Evolutionary conservation across 176 grass and related monocot genomes (phyloP).

Genomic region (Avena eriantha): DNA sequence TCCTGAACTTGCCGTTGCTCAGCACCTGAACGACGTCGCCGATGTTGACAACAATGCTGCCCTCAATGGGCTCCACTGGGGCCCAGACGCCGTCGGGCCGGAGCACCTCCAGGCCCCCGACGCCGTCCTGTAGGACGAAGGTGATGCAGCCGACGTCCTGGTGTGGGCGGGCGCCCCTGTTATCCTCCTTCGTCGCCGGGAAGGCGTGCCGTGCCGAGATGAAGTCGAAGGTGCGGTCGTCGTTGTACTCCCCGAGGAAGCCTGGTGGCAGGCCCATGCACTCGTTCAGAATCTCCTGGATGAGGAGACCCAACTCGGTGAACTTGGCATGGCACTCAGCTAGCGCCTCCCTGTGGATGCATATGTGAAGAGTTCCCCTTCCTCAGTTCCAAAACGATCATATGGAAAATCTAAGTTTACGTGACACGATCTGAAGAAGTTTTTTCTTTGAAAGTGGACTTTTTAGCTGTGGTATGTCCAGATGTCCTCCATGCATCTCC

Average conservation of each 20-base stretch:
- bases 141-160: slow-evolving; percentile 48
- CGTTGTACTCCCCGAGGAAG: slow-evolving; percentile 55
- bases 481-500: too few species aligned
- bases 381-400: too few species aligned
- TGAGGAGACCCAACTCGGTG: slow-evolving; percentile 38
- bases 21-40: slow-evolving; percentile 50
- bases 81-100: slow-evolving; percentile 34
- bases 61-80: slow-evolving; percentile 30
- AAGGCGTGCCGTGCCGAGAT: slow-evolving; percentile 46
- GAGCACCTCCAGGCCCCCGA: slow-evolving; percentile 51
- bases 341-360: too few species aligned
- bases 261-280: slow-evolving; percentile 61
- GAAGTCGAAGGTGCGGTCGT: slow-evolving; percentile 51
- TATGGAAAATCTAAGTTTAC: too few species aligned
- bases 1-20: slow-evolving; percentile 40
- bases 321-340: slow-evolving; percentile 53
- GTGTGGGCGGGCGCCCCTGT: slow-evolving; percentile 26
- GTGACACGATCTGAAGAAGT: too few species aligned
- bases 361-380: too few species aligned
- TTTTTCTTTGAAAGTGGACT: too few species aligned
- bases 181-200: slow-evolving; percentile 43
- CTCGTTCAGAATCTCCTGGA: slow-evolving; percentile 63
- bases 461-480: too few species aligned
- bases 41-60: slow-evolving; percentile 49
- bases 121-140: slow-evolving; percentile 52